Percentiles rank a stretch among this genome's conserved stretches.
These are phyloP conservation scores for Ustilago hordei DNA, from an alignment of 1,284 basidiomycete genomes.

Conservation along the genomic window DNA sequence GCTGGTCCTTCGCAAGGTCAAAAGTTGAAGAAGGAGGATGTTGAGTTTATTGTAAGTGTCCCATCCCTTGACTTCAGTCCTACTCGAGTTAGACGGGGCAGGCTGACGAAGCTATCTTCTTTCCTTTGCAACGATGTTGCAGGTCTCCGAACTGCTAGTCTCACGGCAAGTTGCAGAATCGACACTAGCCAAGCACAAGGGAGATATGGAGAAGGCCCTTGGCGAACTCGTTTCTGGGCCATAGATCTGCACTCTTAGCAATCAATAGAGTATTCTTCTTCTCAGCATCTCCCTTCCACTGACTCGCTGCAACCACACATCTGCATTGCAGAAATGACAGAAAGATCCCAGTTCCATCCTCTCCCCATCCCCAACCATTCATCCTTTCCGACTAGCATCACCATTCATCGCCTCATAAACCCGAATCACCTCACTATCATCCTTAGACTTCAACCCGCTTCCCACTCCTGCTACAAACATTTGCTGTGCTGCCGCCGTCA, in stretches of 20 bases:
- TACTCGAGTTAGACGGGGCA: background rate
- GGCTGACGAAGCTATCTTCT: background rate
- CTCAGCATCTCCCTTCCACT: background rate
- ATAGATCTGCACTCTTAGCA: background rate
- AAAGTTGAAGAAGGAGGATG: conserved; percentile 61
- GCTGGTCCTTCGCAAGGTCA: conserved; percentile 44
- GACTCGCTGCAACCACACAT: background rate
- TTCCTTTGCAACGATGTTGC: background rate
- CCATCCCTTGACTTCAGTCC: too few relatives aligned
- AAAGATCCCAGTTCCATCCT: too few relatives aligned
- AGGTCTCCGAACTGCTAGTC: conserved; percentile 46
- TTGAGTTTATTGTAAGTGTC: conserved; percentile 57
- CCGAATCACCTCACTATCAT: conserved; percentile 35
- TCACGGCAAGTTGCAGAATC: conserved; percentile 42
- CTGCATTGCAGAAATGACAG: too few relatives aligned
- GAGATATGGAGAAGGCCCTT: conserved; percentile 52
- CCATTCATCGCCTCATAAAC: conserved; percentile 37
- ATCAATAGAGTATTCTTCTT: background rate
- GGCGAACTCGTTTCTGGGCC: conserved; percentile 32
- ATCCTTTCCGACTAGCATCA: background rate
- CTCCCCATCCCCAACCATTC: too few relatives aligned
- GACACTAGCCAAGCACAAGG: conserved; percentile 48
- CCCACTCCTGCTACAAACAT: conserved; percentile 30
- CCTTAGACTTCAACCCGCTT: conserved; percentile 18
- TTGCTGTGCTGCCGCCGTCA: conserved; percentile 25